Conservation (phyloP, 2,329 filamentous ascomycete genomes). For the Colletotrichum sp. region DNA sequence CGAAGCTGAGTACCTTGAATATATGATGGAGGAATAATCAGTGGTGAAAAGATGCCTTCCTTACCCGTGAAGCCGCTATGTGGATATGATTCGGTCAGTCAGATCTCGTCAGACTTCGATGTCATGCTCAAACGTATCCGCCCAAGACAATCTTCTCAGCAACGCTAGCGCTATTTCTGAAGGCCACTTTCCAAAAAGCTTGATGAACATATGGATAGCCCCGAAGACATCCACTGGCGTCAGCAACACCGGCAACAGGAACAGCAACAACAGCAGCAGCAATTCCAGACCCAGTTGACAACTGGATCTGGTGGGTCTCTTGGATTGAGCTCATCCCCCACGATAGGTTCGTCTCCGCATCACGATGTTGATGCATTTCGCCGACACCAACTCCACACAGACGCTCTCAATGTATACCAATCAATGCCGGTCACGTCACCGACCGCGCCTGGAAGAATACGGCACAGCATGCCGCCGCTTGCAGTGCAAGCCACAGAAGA, state of each 20-base stretch:
- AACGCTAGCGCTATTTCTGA: neutral
- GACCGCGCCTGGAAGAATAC: neutral
- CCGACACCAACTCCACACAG: neutral
- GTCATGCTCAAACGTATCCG: too few relatives aligned
- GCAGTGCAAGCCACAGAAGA: too few relatives aligned
- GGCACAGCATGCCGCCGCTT: too few relatives aligned
- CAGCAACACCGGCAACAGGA: neutral
- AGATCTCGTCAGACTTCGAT: too few relatives aligned
- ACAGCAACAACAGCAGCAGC: neutral
- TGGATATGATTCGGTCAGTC: too few relatives aligned
- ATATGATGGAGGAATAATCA: too few relatives aligned
- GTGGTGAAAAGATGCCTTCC: too few relatives aligned
- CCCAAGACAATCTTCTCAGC: too few relatives aligned
- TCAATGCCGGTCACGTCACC: neutral
- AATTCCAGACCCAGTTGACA: neutral
- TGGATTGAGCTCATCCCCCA: neutral
- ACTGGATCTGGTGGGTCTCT: neutral
- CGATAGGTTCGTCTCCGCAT: neutral
- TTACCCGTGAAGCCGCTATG: rapidly evolving
- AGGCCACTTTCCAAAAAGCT: too few relatives aligned
- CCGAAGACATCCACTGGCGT: too few relatives aligned
- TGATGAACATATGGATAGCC: too few relatives aligned
- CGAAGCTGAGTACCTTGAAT: neutral
- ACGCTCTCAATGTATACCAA: neutral
- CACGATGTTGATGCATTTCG: neutral